phyloP scores from a whole-genome alignment of 805 yeast genomes.

The Saccharomycopsis babjevae region DNA sequence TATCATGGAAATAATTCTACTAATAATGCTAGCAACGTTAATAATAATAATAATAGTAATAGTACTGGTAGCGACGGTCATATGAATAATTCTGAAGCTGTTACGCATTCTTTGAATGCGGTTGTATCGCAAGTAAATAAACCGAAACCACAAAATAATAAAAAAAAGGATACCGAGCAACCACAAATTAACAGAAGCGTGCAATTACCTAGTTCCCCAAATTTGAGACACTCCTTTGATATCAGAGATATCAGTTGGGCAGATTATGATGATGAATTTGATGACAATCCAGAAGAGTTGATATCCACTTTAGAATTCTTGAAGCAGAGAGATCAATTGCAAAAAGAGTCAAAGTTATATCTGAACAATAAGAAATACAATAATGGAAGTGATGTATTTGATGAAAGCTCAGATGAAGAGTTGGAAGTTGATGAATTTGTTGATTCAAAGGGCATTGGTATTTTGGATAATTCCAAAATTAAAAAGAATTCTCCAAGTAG shows the following conservation, averaged over 20 bases:
- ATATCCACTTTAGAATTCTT: not conserved
- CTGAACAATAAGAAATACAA: not conserved
- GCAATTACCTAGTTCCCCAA: not conserved
- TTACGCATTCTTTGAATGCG: not conserved
- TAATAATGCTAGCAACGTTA: not conserved
- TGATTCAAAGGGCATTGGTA: not conserved
- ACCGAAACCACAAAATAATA: not conserved
- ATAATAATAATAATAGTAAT: not conserved
- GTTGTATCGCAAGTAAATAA: not conserved
- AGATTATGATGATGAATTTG: constrained; percentile 6
- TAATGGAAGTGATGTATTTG: not conserved
- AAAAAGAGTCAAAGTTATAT: not conserved
- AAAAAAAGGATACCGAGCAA: not conserved
- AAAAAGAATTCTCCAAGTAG: not conserved
- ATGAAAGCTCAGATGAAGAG: not conserved
- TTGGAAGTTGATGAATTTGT: not conserved
- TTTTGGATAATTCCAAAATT: not conserved
- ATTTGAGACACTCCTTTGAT: not conserved
- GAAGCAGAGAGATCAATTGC: not conserved
- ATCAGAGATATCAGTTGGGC: constrained; percentile 8
- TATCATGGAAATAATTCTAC: not conserved
- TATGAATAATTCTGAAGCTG: not conserved
- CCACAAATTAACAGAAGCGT: not conserved
- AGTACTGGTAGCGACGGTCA: not conserved
- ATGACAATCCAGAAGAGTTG: not conserved